Evolutionary conservation across 2,329 filamentous ascomycete species (phyloP), one percentile per base, ranked within the genome.

Genomic region (Apiospora malaysiana): DNA sequence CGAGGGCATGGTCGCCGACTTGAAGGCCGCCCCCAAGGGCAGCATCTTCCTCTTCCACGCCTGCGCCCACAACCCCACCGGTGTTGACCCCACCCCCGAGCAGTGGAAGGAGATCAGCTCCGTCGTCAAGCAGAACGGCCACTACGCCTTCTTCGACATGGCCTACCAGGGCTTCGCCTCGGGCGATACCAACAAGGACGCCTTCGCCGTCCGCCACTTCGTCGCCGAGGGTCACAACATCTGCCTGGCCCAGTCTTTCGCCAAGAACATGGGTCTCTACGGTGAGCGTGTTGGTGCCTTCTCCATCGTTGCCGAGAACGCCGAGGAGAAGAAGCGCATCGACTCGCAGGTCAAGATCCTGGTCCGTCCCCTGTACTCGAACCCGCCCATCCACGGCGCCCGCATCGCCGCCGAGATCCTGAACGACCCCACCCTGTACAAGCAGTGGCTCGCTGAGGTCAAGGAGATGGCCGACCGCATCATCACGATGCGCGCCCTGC

Each of bases 221-320:
- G 91, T 98, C 82, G 89, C 94, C 85, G 87, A 98, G 85, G 95
- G 95, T 78, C 94, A 97, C 87, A 90, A 94, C 81, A 90, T 96
- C 81, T 91, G 91, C 80, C 90, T 98, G 74, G 92, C 93, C 79
- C 95, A 98, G 87, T 96, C 93, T 69, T 98, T 98, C 83, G 95
- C 95, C 82, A 98, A 98, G 92, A 99, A 99, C 90, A 98, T 99
- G 95, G 96, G 96, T 85, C 93, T 99, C 74, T 98, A 99, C 82
- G 96, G 96, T 81, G 96, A 99, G 89, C 95, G 96, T 85, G 94
- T 97, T 72, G 96, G 96, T 80, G 95, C 95, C 75, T 98, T 99
- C 89, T 97, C 94, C 77, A 89, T 98, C 76, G 93, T 98, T 78
- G 93, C 92, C 81, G 92, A 91, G 76, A 92, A 93, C 56, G 88